A percentile compares a stretch with the other conserved stretches of the same genome.
Conservation (phyloP, 1,284 basidiomycete genomes). For the Pseudozyma tsukubaensis region DNA sequence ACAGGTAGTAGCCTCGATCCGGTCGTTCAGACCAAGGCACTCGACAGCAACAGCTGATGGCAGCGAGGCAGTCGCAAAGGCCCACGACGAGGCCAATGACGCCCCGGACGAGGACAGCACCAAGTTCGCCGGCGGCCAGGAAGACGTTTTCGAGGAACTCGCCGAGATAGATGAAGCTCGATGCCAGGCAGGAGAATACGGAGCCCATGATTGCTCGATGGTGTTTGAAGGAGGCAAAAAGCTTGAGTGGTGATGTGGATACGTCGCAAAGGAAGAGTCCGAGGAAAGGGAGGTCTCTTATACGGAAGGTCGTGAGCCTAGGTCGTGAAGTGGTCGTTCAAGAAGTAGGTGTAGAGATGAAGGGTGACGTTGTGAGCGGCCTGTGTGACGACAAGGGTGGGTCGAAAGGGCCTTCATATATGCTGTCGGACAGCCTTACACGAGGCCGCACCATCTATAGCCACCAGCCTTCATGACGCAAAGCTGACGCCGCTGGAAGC, state of each 20-base stretch:
- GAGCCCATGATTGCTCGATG: slow-evolving; percentile 40
- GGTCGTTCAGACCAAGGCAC: slow-evolving; percentile 57
- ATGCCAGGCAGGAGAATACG: slow-evolving; percentile 55
- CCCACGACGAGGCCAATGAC: slow-evolving; percentile 53
- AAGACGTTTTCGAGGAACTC: slow-evolving; percentile 51
- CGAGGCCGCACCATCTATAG: neutral
- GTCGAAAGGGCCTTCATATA: slow-evolving; percentile 4
- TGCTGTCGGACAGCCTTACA: neutral
- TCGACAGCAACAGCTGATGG: slow-evolving; percentile 56
- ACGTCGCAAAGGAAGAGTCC: neutral
- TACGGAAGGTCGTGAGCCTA: neutral
- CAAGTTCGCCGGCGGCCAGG: slow-evolving; percentile 56
- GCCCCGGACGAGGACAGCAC: slow-evolving; percentile 46
- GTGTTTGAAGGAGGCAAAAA: neutral
- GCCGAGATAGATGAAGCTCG: slow-evolving; percentile 48
- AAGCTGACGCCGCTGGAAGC: too few species aligned
- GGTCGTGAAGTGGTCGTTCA: slow-evolving; percentile 14
- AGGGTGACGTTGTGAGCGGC: neutral
- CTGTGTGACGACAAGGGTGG: neutral
- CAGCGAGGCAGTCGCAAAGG: slow-evolving; percentile 59
- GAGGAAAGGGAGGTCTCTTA: neutral
- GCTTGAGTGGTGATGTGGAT: too few species aligned
- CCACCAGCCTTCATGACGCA: too few species aligned
- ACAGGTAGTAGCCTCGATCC: slow-evolving; percentile 39
- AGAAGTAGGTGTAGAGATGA: neutral